Base-by-base conservation (phyloP, 2,329 filamentous ascomycete genomes). In the Trichophyton simii region DNA sequence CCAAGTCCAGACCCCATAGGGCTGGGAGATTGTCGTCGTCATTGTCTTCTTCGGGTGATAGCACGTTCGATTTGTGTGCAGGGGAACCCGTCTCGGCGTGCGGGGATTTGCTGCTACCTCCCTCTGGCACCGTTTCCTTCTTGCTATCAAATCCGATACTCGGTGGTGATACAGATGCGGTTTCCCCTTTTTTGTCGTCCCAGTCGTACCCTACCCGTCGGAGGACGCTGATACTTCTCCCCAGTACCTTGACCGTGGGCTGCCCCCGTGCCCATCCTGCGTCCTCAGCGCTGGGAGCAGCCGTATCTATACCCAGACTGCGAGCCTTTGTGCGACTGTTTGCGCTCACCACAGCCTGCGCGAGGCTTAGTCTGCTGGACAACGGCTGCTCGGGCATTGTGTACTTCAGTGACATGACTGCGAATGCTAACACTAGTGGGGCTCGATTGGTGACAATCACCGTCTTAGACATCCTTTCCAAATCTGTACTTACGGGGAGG, bases 341-440 rank as follows among this genome's bases (percentile, higher is more conserved):
- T 31, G 85, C 84, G 70, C 88, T 91, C 15, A 95, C 88, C 0
- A 94, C 85, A 0, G 88, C 89, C 72, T 95, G 90, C 0, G 86
- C 88, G 20, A 96, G 77, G 69, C 89, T 95, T 20, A 95, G 76
- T 55, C 89, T 80, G 70, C 89, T 92, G n/a, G 88, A 94, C 2
- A 86, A 79, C 2, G 90, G 90, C 70, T 96, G 91, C 66, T 88
- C 86, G 0, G 90, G 88, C 86, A 91, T 92, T 0, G 89, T 95
- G 69, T 87, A 85, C 54, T 87, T 86, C 55, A 95, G 71, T 57
- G 92, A 71, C 63, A 84, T 82, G 13, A 90, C 82, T 0, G 87
- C 85, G 72, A 95, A 95, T 0, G 89, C 89, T 3, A 95, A 79
- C 1, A 95, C 84, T 1, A 95, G 76, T 0, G 91, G 90, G 1